Evolutionary conservation across 1,284 basidiomycete genomes (phyloP), one percentile per base, ranked within the genome.

Genomic region (Coniophora puteana): DNA sequence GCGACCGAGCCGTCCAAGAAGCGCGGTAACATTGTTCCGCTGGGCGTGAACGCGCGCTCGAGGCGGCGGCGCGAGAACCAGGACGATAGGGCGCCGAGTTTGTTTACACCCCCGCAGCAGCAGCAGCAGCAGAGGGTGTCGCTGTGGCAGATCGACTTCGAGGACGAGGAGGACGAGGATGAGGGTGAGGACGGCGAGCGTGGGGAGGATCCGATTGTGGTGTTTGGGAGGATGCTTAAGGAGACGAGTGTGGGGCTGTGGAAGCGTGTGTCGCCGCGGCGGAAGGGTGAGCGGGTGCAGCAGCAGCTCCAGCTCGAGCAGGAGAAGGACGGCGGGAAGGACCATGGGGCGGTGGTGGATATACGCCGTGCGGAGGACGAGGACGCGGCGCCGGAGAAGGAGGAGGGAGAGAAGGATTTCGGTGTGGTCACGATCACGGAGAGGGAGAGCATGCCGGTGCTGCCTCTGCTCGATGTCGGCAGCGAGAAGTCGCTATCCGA

Each of bases 41-140:
- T 86, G 13, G 83, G 83, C 20, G 72, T 82, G 50, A 74, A 79
- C 38, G 78, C 74, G n/a, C 76, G 78, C 38, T 68, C 68, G 20
- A 61, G 67, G 29, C 58, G 66, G 39, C 63, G 60, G 41, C 58
- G 60, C 47, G 27, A 38, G 52, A n/a, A n/a, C n/a, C n/a, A n/a
- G n/a, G n/a, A n/a, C n/a, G n/a, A n/a, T n/a, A n/a, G n/a, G n/a
- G n/a, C n/a, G n/a, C 23, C 37, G 41, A 33, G 30, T 39, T 37
- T 28, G 7, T 21, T 21, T 28, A 31, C 43, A 17, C 38, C 45
- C 14, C 39, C 43, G 30, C 52, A 51, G 43, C 51, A 48, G 41
- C 49, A 38, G 46, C 39, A 45, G 30, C 52, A 51, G 43, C 51
- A 48, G 41, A 49, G 38, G 46, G 48, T 41, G 16, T 40, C 48